Evolutionary conservation across 2,329 filamentous ascomycete species (phyloP).

Genomic region (Raffaelea arxii): DNA sequence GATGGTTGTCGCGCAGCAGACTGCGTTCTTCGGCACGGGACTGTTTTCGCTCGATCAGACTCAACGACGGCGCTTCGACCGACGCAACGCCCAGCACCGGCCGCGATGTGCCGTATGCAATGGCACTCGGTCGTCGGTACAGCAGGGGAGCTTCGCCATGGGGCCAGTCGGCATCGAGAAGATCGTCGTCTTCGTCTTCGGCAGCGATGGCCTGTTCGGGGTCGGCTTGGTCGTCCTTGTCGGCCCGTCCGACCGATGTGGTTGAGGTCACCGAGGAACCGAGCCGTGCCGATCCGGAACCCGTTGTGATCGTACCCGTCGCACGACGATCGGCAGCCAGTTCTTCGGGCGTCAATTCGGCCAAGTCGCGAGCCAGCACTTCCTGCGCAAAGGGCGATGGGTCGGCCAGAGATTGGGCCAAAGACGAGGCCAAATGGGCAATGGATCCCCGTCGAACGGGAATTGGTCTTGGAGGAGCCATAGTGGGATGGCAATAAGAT

Average conservation of each 20-base stretch:
- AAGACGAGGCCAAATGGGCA: slow-evolving; percentile 8
- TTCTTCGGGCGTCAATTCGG: slow-evolving; percentile 51
- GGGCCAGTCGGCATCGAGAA: slow-evolving; percentile 27
- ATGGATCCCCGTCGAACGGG: slow-evolving; percentile 2
- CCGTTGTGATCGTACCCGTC: neutral
- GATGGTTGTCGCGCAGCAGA: slow-evolving; percentile 54
- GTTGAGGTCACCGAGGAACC: neutral
- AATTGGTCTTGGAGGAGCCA: too few relatives aligned
- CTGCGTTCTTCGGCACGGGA: slow-evolving; percentile 49
- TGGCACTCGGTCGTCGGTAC: slow-evolving; percentile 70
- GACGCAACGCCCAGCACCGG: slow-evolving; percentile 55
- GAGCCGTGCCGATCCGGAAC: neutral
- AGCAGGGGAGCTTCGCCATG: slow-evolving; percentile 34
- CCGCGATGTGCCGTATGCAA: slow-evolving; percentile 62
- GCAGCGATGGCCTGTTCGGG: neutral
- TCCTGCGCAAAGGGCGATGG: slow-evolving; percentile 58
- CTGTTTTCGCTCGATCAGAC: slow-evolving; percentile 44
- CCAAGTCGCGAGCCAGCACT: slow-evolving; percentile 56
- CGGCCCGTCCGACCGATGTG: too few relatives aligned
- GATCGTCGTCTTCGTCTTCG: slow-evolving; percentile 17
- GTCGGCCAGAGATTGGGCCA: slow-evolving; percentile 30
- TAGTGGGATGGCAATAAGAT: too few relatives aligned
- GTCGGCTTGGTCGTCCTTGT: neutral
- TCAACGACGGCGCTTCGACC: slow-evolving; percentile 37
- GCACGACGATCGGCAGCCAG: slow-evolving; percentile 15